Conservation (phyloP, 768 basidiomycete species). For the Russula earlei region DNA sequence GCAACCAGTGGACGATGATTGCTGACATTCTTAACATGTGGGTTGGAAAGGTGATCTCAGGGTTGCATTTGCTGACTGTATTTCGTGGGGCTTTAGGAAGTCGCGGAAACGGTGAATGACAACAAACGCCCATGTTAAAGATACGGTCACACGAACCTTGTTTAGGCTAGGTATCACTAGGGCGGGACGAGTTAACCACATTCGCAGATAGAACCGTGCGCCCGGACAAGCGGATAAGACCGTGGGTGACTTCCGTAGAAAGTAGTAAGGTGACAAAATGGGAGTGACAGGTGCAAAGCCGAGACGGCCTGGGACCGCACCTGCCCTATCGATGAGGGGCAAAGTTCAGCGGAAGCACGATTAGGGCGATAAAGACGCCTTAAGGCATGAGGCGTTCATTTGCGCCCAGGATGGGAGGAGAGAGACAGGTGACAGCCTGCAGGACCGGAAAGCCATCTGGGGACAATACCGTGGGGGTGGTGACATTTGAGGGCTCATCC, state of each 20-base stretch:
- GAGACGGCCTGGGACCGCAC: conserved; percentile 15
- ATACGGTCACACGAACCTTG: conserved; percentile 18
- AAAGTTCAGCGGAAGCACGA: conserved; percentile 19
- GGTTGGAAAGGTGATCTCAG: conserved; percentile 15
- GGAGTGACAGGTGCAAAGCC: conserved; percentile 11
- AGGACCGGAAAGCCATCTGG: conserved; percentile 16
- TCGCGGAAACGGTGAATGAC: conserved; percentile 11
- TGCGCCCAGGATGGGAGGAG: conserved; percentile 21
- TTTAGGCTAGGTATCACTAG: conserved; percentile 14
- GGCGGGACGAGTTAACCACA: conserved; percentile 13
- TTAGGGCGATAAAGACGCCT: conserved; percentile 19
- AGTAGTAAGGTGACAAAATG: conserved; percentile 15
- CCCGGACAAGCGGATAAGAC: conserved; percentile 19
- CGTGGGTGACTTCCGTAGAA: conserved; percentile 14
- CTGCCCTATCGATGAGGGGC: conserved; percentile 20
- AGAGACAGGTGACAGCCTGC: conserved; percentile 18
- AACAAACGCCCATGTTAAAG: conserved; percentile 16
- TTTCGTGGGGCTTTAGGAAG: conserved; percentile 16
- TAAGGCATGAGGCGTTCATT: conserved; percentile 22
- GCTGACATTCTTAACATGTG: conserved; percentile 4
- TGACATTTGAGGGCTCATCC: conserved; percentile 15
- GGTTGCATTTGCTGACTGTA: conserved; percentile 16
- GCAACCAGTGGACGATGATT: conserved; percentile 1
- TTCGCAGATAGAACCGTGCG: conserved; percentile 14
- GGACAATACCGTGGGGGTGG: conserved; percentile 17